Evolutionary conservation across 345 rosid genomes (phyloP), one percentile per base, ranked within the genome.

Genomic region (Microthlaspi erraticum): DNA sequence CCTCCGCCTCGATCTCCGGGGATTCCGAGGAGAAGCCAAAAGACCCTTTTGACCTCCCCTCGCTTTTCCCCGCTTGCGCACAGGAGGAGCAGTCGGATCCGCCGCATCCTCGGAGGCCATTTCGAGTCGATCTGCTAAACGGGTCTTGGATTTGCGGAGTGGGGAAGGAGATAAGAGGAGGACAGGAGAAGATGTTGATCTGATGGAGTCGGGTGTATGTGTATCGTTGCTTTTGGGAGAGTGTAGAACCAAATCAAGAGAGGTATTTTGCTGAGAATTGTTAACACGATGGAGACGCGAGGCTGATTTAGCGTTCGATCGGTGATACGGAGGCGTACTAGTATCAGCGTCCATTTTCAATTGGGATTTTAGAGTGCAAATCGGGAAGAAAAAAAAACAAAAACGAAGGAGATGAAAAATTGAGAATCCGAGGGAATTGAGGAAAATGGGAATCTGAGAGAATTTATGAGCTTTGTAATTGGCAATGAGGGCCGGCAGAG

Each of bases 111-210:
- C 98, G 55, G 81, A 85, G 0, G 84, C 89, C 81, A 81, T 82
- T 8, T 90, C 91, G 33, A 85, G 80, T 53, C 88, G 73, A 46
- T 88, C 94, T 0, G 86, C 70, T 10, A 87, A 79, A n/a, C 92
- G 85, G 76, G 83, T 81, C 77, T 83, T 87, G 2, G 96, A 80
- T 70, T 73, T 81, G 26, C 80, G 75, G 12, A 81, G 58, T 2
- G 96, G 92, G 33, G 96, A 84, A 45, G 93, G 87, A 31, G 97
- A 88, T 23, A 86, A 87, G 56, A 85, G 84, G 57, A 88, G 82
- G 1, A 84, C 79, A 39, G 82, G 70, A 44, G 60, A 79, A 57
- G 58, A 69, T 12, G 84, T 61, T 2, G 88, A 78, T 71, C 61
- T 73, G 55, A 59, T 60, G 7, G 88, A 77, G 33, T 60, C 60